Conservation (phyloP, 2,329 filamentous ascomycete species). For the Sarocladiaceae sp. region DNA sequence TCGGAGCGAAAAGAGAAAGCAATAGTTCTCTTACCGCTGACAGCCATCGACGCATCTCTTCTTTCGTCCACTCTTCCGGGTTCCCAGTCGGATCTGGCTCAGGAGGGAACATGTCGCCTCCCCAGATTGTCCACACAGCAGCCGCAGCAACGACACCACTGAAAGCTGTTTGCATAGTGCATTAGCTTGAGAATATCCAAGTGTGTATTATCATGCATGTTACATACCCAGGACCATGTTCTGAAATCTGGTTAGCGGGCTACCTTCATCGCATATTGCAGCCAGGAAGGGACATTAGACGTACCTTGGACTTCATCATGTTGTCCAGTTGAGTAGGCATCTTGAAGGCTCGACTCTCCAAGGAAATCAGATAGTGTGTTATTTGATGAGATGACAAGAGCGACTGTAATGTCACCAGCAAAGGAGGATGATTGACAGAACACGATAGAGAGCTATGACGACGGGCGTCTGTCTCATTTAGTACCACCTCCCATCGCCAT, state of each 20-base stretch:
- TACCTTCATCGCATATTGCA: slow-evolving; percentile 9
- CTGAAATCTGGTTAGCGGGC: slow-evolving; percentile 34
- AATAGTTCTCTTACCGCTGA: slow-evolving; percentile 50
- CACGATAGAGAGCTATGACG: too few species aligned
- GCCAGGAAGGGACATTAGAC: too few species aligned
- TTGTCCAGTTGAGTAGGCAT: slow-evolving; percentile 68
- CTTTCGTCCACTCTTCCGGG: slow-evolving; percentile 64
- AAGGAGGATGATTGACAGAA: too few species aligned
- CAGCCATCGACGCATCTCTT: slow-evolving; percentile 78
- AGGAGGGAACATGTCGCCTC: slow-evolving; percentile 73
- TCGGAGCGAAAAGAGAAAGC: neutral
- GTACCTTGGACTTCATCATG: slow-evolving; percentile 63
- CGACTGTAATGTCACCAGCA: too few species aligned
- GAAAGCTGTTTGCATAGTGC: slow-evolving; percentile 54
- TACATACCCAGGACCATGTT: slow-evolving; percentile 61
- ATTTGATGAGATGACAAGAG: too few species aligned
- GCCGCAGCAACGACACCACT: slow-evolving; percentile 75
- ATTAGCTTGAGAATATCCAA: neutral
- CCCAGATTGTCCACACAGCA: slow-evolving; percentile 80
- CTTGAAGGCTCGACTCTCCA: slow-evolving; percentile 20
- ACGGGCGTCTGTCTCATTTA: too few species aligned
- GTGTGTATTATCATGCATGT: slow-evolving; percentile 8
- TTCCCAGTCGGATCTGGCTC: slow-evolving; percentile 71
- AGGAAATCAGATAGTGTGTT: too few species aligned
- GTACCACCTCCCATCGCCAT: too few species aligned